Conservation (phyloP, 306 rosid genomes). For the Senna tora region DNA sequence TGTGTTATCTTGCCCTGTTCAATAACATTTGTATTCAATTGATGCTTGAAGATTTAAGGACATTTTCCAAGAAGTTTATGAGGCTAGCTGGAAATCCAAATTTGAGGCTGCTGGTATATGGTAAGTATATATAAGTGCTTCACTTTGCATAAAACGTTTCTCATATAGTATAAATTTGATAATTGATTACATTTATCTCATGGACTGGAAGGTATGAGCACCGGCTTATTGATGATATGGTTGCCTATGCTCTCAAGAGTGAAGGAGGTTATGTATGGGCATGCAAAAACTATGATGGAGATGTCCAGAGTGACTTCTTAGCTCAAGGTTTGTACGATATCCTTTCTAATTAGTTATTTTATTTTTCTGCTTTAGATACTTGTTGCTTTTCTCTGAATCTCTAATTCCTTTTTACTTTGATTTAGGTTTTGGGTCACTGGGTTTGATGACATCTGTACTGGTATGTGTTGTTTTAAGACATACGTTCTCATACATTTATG, state of each 20-base stretch:
- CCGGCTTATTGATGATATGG: conserved; percentile 99
- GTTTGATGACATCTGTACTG: conserved; percentile 99
- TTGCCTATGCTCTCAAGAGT: conserved; percentile 95
- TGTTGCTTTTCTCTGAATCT: conserved; percentile 8
- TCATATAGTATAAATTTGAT: conserved; percentile 1
- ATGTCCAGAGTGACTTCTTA: conserved; percentile 96
- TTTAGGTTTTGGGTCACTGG: conserved; percentile 96
- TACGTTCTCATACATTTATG: conserved; percentile 5
- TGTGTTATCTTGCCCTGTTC: neutral
- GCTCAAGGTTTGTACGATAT: conserved; percentile 80
- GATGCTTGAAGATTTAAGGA: conserved; percentile 86
- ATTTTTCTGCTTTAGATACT: conserved; percentile 27
- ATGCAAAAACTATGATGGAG: conserved; percentile 99
- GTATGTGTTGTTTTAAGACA: conserved; percentile 47
- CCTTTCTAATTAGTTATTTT: conserved; percentile 15
- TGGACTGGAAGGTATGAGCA: conserved; percentile 86
- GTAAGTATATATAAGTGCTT: conserved; percentile 49
- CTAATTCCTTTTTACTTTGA: conserved; percentile 38
- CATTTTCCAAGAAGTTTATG: conserved; percentile 98
- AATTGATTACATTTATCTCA: conserved; percentile 30
- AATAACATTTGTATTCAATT: conserved; percentile 24
- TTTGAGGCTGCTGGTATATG: conserved; percentile 95
- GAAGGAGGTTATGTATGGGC: conserved; percentile 99
- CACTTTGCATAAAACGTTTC: neutral
- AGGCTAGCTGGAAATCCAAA: conserved; percentile 89